Evolutionary conservation across 2,329 filamentous ascomycete species (phyloP).

Genomic region (Hymenoscyphus occultus): DNA sequence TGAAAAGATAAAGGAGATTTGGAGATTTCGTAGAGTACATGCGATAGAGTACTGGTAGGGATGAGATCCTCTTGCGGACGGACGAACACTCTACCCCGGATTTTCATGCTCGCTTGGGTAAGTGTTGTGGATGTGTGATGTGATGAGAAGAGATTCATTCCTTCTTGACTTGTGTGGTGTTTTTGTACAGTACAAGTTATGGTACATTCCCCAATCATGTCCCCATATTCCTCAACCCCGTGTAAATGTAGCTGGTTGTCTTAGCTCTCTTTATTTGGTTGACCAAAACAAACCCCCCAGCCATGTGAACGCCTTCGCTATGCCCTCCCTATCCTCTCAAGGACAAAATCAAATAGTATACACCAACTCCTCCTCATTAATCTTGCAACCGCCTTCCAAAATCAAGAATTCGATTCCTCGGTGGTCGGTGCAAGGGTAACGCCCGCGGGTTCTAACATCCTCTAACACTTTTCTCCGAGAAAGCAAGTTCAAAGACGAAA

Average conservation of each 20-base stretch:
- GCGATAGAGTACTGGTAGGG: too few relatives aligned
- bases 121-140: not conserved
- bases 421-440: not conserved
- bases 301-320: constrained; percentile 30
- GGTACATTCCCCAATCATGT: constrained; percentile 1
- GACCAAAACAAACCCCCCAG: not conserved
- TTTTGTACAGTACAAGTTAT: not conserved
- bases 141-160: constrained; percentile 5
- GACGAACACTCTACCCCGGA: too few relatives aligned
- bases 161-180: not conserved
- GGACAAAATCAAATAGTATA: constrained; percentile 16
- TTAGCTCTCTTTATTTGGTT: not conserved
- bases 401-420: not conserved
- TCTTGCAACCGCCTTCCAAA: not conserved
- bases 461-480: not conserved
- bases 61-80: too few relatives aligned
- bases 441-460: not conserved
- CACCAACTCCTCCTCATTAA: not conserved
- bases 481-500: not conserved
- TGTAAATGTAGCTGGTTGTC: not conserved
- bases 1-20: too few relatives aligned
- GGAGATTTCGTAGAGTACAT: too few relatives aligned
- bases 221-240: not conserved
- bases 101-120: not conserved
- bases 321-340: constrained; percentile 12